Evolutionary conservation across 2,329 filamentous ascomycete genomes (phyloP).

Genomic region (Botrytis medusae): DNA sequence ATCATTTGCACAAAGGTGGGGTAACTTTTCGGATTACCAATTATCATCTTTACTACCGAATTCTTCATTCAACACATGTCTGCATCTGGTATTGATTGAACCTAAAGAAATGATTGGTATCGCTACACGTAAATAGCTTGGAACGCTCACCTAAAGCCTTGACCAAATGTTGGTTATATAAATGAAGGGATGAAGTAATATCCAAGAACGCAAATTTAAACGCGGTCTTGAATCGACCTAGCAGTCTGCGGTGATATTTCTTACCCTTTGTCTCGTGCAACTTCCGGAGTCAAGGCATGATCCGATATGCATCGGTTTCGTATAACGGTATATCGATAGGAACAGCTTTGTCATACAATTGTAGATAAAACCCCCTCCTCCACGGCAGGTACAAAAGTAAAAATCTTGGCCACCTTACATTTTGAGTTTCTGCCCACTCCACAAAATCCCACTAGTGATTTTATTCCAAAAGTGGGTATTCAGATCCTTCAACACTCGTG

Average conservation of each 20-base stretch:
- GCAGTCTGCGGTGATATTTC: background rate
- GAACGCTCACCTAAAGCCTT: background rate
- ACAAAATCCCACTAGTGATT: background rate
- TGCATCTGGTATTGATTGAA: background rate
- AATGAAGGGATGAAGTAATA: background rate
- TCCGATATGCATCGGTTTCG: background rate
- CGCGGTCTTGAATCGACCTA: background rate
- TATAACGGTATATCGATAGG: background rate
- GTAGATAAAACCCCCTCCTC: conserved; percentile 6
- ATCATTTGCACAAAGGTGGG: background rate
- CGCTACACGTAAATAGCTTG: conserved; percentile 1
- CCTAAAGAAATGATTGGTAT: background rate
- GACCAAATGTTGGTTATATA: background rate
- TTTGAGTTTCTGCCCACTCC: background rate
- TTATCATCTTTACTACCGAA: background rate
- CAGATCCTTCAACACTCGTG: background rate
- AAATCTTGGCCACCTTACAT: background rate
- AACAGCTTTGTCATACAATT: conserved; percentile 9
- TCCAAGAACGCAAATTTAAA: background rate
- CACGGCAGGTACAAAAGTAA: background rate
- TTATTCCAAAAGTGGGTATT: background rate
- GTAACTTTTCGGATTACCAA: background rate
- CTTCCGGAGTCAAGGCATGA: conserved; percentile 2
- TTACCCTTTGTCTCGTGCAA: background rate
- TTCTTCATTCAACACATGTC: background rate